These are phyloP conservation scores for Dryadomyces sulphureus DNA, from an alignment of 2,329 filamentous ascomycete species.

Conservation along the genomic window DNA sequence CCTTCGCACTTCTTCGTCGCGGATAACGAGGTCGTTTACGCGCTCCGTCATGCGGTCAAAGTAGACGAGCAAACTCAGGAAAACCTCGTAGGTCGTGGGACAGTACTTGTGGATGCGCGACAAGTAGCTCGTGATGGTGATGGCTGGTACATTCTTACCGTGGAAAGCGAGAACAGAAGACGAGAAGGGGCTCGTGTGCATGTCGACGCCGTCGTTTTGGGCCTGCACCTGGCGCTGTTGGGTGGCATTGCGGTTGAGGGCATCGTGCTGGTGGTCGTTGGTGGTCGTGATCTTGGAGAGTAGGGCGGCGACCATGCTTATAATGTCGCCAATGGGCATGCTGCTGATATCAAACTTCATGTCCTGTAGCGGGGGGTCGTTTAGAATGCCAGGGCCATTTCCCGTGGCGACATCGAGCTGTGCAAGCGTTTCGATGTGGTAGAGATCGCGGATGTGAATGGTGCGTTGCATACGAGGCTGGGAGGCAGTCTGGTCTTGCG, in stretches of 20 bases:
- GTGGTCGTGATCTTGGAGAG: conserved; percentile 95
- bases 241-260: conserved; percentile 58
- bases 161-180: conserved; percentile 81
- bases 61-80: conserved; percentile 86
- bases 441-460: conserved; percentile 75
- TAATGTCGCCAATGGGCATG: conserved; percentile 94
- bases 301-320: conserved; percentile 95
- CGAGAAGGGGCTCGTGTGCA: conserved; percentile 45
- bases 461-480: conserved; percentile 33
- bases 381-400: conserved; percentile 31
- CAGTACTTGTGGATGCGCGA: conserved; percentile 98
- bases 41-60: conserved; percentile 98
- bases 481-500: conserved; percentile 11
- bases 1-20: conserved; percentile 39
- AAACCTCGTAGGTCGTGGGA: conserved; percentile 95
- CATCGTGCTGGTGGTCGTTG: conserved; percentile 88
- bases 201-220: conserved; percentile 30
- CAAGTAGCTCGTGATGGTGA: conserved; percentile 91
- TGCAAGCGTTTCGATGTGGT: conserved; percentile 81
- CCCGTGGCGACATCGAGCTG: conserved; percentile 55
- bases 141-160: conserved; percentile 93
- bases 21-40: conserved; percentile 68
- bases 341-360: conserved; percentile 85
- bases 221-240: conserved; percentile 37
- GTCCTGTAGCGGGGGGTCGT: conserved; percentile 35